Evolutionary conservation across 2,329 filamentous ascomycete species (phyloP).

Genomic region (Coniella vitis): DNA sequence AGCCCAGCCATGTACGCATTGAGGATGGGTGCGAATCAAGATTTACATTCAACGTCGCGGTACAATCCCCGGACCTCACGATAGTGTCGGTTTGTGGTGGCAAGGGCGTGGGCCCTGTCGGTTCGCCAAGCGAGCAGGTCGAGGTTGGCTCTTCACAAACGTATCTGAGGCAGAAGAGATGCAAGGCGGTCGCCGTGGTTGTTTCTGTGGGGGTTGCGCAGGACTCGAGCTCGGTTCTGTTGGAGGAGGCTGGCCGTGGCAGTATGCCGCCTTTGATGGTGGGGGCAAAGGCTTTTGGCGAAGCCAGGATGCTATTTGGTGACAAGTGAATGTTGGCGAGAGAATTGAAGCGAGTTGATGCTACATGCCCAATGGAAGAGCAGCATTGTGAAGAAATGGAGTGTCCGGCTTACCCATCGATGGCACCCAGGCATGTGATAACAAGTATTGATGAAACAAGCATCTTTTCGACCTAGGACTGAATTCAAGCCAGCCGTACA

Average conservation of each 20-base stretch:
- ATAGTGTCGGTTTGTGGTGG: neutral
- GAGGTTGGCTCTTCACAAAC: neutral
- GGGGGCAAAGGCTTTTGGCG: neutral
- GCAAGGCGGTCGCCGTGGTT: neutral
- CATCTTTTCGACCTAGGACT: no score
- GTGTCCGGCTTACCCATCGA: no score
- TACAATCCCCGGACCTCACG: neutral
- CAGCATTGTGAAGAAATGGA: no score
- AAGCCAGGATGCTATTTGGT: neutral
- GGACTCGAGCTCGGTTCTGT: neutral
- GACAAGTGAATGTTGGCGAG: neutral
- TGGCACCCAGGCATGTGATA: no score
- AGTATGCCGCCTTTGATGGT: neutral
- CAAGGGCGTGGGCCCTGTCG: slow-evolving; percentile 1
- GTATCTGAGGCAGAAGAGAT: neutral
- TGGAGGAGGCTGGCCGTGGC: neutral
- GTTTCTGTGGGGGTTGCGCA: slow-evolving; percentile 6
- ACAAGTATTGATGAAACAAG: no score
- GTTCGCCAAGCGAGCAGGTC: slow-evolving; percentile 1
- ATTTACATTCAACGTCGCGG: neutral
- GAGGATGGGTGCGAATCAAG: neutral
- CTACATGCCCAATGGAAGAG: no score
- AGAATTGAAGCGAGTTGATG: no score
- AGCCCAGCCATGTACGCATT: no score
- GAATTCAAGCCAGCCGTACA: no score